Evolutionary conservation across 2,329 filamentous ascomycete genomes (phyloP), one percentile per base, ranked within the genome.

Genomic region (Trichoderma cornu-damae): DNA sequence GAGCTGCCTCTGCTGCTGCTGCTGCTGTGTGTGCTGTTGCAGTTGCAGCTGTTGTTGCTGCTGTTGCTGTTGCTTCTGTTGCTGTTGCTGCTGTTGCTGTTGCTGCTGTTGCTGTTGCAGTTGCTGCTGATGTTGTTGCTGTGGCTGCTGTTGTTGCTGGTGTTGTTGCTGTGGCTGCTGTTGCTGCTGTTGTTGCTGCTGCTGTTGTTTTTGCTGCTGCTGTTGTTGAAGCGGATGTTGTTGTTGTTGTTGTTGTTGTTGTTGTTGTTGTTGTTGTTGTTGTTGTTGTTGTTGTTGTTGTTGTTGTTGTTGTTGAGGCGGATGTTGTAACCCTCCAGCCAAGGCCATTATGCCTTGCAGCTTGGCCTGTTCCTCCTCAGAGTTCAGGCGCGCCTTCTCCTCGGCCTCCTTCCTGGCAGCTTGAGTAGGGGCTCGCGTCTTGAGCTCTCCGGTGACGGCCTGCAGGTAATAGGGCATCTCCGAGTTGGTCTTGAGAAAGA

Each of bases 391-490:
- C 2, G 81, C 82, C 46, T 81, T 78, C 69, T 86, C 83, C 66
- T 87, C 85, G 0, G 84, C 83, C 66, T 86, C 85, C 62, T 86
- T 87, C 20, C 84, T 76, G 0, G 84, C 84, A n/a, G 85, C 85
- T 67, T 88, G 85, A 1, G 83, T 87, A 0, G 89, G 90, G 0
- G 90, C 89, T 14, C 90, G 78, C 0, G 91, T 96, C 72, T 94
- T 93, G 35, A 96, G 76, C 72, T 96, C 91, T 3, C 91, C 91
- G 0, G 91, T 96, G 9, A 96, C 91, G 28, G 88, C 89, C 66
- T 92, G 86, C 20, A 96, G 74, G 64, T 94, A 94, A 65, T 89
- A 90, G 0, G 91, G 91, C 70, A 96, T 92, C 66, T 96, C 91
- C 4, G 90, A 91, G 52, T 90, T 90, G 16, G 88, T 93, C 75